These are phyloP conservation scores for Candida incommunis DNA, from an alignment of 805 yeast species.

Conservation along the genomic window DNA sequence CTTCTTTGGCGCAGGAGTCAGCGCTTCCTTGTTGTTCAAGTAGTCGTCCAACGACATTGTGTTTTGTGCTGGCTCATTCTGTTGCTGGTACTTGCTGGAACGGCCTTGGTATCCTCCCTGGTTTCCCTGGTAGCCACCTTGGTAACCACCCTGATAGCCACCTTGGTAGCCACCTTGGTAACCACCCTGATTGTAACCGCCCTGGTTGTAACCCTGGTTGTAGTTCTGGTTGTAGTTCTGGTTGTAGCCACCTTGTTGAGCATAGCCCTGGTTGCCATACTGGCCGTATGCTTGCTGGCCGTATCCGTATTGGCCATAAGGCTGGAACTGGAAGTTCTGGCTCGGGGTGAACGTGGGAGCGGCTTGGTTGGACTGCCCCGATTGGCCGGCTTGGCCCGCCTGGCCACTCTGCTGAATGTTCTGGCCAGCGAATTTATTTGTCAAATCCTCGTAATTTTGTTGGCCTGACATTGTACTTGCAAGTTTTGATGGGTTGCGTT, in stretches of 20 bases:
- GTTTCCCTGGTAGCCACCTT: constrained; percentile 3
- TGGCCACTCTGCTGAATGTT: neutral
- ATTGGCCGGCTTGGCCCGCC: neutral
- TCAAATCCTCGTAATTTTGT: neutral
- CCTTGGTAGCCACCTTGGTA: constrained; percentile 16
- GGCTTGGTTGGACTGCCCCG: neutral
- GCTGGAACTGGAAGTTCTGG: neutral
- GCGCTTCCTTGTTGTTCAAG: constrained; percentile 8
- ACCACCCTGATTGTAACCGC: constrained; percentile 7
- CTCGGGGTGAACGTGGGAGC: constrained; percentile 1
- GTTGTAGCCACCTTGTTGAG: neutral
- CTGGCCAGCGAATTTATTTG: neutral
- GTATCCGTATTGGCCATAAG: constrained; percentile 7
- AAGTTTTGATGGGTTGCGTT: neutral
- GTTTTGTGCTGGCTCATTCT: constrained; percentile 4
- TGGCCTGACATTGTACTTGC: neutral
- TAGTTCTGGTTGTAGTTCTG: constrained; percentile 2
- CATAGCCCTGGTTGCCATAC: constrained; percentile 6
- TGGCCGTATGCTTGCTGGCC: constrained; percentile 7
- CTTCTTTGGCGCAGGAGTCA: neutral
- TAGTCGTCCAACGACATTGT: constrained; percentile 15
- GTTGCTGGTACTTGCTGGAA: constrained; percentile 13
- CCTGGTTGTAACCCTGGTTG: constrained; percentile 4
- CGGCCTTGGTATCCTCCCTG: constrained; percentile 15
- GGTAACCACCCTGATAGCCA: constrained; percentile 5